These are phyloP conservation scores for Alternaria sp. DNA, from an alignment of 2,329 filamentous ascomycete genomes.

Conservation along the genomic window DNA sequence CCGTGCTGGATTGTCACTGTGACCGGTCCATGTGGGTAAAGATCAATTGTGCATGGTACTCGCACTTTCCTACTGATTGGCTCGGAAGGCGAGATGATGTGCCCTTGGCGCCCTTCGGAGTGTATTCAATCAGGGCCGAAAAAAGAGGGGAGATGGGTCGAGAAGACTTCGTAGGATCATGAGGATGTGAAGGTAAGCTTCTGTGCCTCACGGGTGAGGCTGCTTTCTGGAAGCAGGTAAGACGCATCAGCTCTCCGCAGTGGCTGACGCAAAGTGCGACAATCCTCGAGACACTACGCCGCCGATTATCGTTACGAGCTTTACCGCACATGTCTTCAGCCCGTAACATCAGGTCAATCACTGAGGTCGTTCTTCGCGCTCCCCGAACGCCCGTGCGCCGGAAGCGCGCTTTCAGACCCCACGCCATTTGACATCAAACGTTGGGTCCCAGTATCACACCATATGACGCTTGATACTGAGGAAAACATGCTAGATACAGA, in stretches of 20 bases:
- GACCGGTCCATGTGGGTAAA: not conserved
- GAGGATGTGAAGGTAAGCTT: slow-evolving; percentile 6
- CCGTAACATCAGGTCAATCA: not conserved
- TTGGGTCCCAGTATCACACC: not conserved
- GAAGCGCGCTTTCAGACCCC: slow-evolving; percentile 3
- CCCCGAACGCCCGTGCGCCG: not conserved
- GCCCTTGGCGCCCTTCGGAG: not conserved
- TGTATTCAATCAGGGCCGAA: not conserved
- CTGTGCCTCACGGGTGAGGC: slow-evolving; percentile 13
- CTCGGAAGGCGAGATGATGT: not conserved
- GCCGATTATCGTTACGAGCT: not conserved
- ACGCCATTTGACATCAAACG: not conserved
- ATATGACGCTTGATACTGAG: not conserved
- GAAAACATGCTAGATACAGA: not conserved
- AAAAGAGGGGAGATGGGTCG: not conserved
- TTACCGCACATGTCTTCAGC: not conserved
- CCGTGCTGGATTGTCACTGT: not conserved
- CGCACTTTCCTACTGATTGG: not conserved
- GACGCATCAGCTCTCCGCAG: not conserved
- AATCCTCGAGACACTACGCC: not conserved
- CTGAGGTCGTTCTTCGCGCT: not conserved
- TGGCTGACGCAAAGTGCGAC: not conserved
- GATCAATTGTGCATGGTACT: not conserved
- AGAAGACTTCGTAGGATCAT: not conserved
- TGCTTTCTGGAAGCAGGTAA: not conserved